Evolutionary conservation across 2,329 filamentous ascomycete genomes (phyloP), one percentile per base, ranked within the genome.

Genomic region (Ascochyta clinopodiicola): DNA sequence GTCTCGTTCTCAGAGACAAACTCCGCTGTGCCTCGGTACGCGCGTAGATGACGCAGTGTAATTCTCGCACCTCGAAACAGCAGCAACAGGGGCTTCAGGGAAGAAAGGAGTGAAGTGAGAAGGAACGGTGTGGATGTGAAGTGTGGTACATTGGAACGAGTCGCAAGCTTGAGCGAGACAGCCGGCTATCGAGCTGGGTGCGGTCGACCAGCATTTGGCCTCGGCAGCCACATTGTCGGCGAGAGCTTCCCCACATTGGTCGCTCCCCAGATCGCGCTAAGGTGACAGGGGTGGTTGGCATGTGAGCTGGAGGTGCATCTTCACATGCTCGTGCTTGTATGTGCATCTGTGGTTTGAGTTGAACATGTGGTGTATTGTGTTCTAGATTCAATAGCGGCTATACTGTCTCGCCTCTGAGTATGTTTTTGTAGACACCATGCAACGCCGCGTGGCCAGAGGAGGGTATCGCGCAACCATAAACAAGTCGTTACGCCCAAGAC

Each of bases 151-250:
- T 56, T 50, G 25, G 32, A 34, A 27, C 43, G 46, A 56, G 46
- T 45, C 36, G 55, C 27, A 39, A 21, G 38, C 36, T 50, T 37
- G 29, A 44, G 55, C 46, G 46, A 56, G 44, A 42, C 54, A 55
- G 48, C 44, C 51, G 60, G 53, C 57, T 57, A 59, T 35, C 51
- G 59, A 57, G 56, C 55, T 57, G 52, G 48, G 38, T 57, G 61
- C 58, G 62, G 51, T 57, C 44, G 59, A 56, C 55, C 43, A 44
- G 58, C 61, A 64, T 64, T 61, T 68, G 68, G 67, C 71, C 71
- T 73, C 70, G 71, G 71, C 70, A 51, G 69, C 72, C 70, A 70
- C 66, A 54, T 64, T 63, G 45, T 67, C 66, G 64, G 66, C 62
- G 60, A 63, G 35, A 57, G 45, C 60, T 68, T 69, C 69, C 68